Evolutionary conservation across 2,329 filamentous ascomycete species (phyloP).

Genomic region (Diaporthe ampelina): DNA sequence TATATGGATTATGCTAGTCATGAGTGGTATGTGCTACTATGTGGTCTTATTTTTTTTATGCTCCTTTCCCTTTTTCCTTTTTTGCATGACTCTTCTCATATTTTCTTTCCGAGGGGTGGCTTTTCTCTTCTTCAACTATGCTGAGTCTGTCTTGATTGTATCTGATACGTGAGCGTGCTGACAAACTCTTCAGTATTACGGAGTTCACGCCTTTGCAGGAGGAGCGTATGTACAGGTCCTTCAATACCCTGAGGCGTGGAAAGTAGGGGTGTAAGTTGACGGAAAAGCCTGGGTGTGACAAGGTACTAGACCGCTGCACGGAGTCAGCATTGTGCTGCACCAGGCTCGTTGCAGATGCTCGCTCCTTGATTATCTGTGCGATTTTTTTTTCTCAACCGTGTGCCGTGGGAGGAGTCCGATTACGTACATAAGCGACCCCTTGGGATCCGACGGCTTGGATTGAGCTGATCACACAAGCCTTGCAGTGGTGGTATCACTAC

Average conservation of each 20-base stretch:
- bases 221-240: constrained; percentile 18
- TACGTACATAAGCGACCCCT: background rate
- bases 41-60: too few species aligned
- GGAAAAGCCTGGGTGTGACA: background rate
- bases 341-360: background rate
- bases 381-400: background rate
- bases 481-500: background rate
- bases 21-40: too few species aligned
- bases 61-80: background rate
- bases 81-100: background rate
- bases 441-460: background rate
- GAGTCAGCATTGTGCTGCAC: background rate
- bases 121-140: too few species aligned
- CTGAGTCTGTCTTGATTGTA: background rate
- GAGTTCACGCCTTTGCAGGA: constrained; percentile 15
- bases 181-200: background rate
- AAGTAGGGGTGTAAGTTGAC: background rate
- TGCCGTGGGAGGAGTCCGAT: background rate
- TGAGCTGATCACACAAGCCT: too few species aligned
- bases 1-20: constrained; percentile 27
- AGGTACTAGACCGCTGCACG: constrained; percentile 2
- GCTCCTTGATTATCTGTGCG: background rate
- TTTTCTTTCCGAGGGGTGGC: too few species aligned
- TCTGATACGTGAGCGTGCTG: background rate
- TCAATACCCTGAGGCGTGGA: background rate